phyloP scores from a whole-genome alignment of 2,329 filamentous ascomycete genomes.

The Thyridium curvatum region DNA sequence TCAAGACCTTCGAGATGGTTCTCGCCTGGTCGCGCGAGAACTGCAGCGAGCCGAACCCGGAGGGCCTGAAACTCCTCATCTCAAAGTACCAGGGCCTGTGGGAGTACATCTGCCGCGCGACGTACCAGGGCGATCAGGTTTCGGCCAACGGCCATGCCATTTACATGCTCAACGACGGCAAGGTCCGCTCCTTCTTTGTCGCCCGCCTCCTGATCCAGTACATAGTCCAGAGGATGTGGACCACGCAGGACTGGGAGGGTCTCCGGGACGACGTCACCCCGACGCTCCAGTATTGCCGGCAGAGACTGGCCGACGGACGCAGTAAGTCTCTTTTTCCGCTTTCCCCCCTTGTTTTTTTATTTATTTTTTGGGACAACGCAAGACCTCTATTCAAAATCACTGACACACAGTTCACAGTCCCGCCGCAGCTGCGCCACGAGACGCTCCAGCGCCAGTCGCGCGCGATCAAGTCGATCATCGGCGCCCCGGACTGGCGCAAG shows the following conservation, averaged over 20 bases:
- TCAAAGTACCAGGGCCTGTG: slow-evolving; percentile 17
- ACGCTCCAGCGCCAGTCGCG: slow-evolving; percentile 27
- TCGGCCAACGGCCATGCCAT: slow-evolving; percentile 22
- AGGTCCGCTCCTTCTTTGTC: slow-evolving; percentile 25
- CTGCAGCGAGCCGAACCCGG: slow-evolving; percentile 4
- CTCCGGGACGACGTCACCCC: slow-evolving; percentile 16
- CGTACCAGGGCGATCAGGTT: slow-evolving; percentile 14
- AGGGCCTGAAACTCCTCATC: slow-evolving; percentile 3
- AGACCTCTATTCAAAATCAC: no score
- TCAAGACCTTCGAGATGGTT: slow-evolving; percentile 10
- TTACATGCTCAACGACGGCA: slow-evolving; percentile 22
- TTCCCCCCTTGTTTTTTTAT: no score
- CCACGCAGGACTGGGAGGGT: slow-evolving; percentile 22
- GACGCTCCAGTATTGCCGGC: no score
- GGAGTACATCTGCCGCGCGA: slow-evolving; percentile 27
- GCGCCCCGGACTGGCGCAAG: slow-evolving; percentile 16
- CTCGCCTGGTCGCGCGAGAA: slow-evolving; percentile 9
- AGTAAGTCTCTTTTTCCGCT: slow-evolving; percentile 14
- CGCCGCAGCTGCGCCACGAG: slow-evolving; percentile 22
- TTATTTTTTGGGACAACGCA: no score
- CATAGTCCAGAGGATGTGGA: slow-evolving; percentile 25
- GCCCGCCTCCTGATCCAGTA: slow-evolving; percentile 29
- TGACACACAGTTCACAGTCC: neutral
- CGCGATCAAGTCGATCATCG: slow-evolving; percentile 23
- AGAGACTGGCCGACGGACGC: slow-evolving; percentile 8